These are phyloP conservation scores for Plasmodium blacklocki DNA, from an alignment of 169 alveolate genomes.

Conservation along the genomic window DNA sequence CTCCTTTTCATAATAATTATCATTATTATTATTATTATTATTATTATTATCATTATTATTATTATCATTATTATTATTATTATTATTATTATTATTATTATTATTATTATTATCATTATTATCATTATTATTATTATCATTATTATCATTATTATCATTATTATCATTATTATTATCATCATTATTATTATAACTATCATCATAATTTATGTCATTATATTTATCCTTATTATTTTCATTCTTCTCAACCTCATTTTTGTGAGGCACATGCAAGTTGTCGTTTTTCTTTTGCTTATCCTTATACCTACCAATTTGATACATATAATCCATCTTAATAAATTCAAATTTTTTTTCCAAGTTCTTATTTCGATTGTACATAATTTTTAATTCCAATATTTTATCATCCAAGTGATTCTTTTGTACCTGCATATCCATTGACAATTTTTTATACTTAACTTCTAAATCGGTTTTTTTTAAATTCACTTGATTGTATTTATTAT, in stretches of 20 bases:
- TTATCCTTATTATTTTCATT: not conserved
- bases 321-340: constrained; percentile 31
- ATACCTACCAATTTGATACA: not conserved
- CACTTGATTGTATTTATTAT: constrained; percentile 29
- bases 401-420: constrained; percentile 32
- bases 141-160: not conserved
- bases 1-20: not conserved
- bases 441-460: constrained; percentile 25
- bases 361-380: constrained; percentile 25
- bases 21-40: not conserved
- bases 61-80: too few relatives aligned
- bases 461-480: constrained; percentile 50
- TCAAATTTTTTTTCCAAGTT: constrained; percentile 34
- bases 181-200: not conserved
- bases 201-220: not conserved
- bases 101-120: not conserved
- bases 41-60: not conserved
- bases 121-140: not conserved
- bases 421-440: constrained; percentile 25
- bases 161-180: not conserved
- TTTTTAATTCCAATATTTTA: constrained; percentile 52
- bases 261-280: not conserved
- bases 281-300: not conserved
- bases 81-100: not conserved
- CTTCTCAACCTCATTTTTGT: not conserved